Percentiles rank a stretch among this genome's conserved stretches.
Evolutionary conservation across 306 rosid genomes (phyloP).

Genomic region (Acacia melanoxylon): DNA sequence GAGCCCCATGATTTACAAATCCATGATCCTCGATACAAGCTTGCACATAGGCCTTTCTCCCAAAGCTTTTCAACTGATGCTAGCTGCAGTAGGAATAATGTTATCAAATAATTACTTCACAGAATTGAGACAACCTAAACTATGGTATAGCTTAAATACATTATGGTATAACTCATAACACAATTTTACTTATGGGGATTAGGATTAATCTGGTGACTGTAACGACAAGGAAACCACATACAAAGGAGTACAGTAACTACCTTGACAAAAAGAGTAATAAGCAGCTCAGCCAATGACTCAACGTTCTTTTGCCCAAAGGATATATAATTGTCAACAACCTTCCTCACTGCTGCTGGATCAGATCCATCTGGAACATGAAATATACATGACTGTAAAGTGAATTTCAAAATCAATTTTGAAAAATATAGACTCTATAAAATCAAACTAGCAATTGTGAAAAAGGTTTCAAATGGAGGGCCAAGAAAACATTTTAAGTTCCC

Average conservation of each 20-base stretch:
- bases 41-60: conserved; percentile 42
- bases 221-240: neutral
- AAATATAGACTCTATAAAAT: neutral
- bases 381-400: conserved; percentile 10
- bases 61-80: conserved; percentile 54
- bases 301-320: conserved; percentile 41
- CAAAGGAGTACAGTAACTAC: conserved; percentile 23
- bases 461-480: conserved; percentile 1
- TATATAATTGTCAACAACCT: conserved; percentile 22
- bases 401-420: conserved; percentile 1
- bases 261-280: conserved; percentile 45
- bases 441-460: neutral
- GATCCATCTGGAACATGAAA: conserved; percentile 43
- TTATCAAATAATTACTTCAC: conserved; percentile 15
- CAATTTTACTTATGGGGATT: neutral
- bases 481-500: neutral
- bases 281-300: conserved; percentile 48
- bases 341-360: conserved; percentile 36
- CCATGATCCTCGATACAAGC: conserved; percentile 49
- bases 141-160: neutral
- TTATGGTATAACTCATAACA: neutral
- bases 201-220: neutral
- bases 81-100: conserved; percentile 41
- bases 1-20: conserved; percentile 37
- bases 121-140: neutral